These are phyloP conservation scores for Prillingera fragicola DNA, from an alignment of 1,284 basidiomycete genomes.

Conservation along the genomic window DNA sequence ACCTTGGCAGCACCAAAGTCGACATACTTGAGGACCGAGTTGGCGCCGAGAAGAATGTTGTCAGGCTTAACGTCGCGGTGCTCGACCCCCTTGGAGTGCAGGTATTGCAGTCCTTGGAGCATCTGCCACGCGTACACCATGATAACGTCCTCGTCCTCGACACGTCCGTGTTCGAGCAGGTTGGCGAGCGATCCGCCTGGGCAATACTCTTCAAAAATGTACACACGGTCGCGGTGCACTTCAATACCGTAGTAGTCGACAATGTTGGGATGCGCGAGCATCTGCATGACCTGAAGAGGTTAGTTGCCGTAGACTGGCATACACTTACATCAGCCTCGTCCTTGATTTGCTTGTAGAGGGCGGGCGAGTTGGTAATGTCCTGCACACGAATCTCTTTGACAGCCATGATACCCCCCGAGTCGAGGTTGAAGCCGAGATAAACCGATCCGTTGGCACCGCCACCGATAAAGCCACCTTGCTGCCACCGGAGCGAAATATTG, in stretches of 20 bases:
- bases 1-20: conserved; percentile 99
- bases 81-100: conserved; percentile 87
- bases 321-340: conserved; percentile 76
- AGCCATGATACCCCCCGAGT: conserved; percentile 95
- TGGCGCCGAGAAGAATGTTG: conserved; percentile 86
- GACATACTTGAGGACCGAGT: conserved; percentile 91
- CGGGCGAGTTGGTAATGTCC: conserved; percentile 76
- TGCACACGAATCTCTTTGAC: conserved; percentile 99
- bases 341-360: conserved; percentile 85
- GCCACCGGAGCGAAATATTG: conserved; percentile 96
- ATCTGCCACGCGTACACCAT: conserved; percentile 97
- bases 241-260: conserved; percentile 99
- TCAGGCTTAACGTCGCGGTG: conserved; percentile 99
- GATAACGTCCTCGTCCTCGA: conserved; percentile 94
- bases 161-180: conserved; percentile 85
- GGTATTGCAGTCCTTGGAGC: conserved; percentile 89
- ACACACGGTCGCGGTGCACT: conserved; percentile 94
- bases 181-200: conserved; percentile 90
- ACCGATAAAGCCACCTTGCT: conserved; percentile 96
- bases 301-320: neutral
- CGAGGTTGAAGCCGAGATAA: conserved; percentile 96
- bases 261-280: conserved; percentile 95
- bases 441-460: conserved; percentile 96
- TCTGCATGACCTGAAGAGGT: conserved; percentile 69
- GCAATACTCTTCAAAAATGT: conserved; percentile 99